These are phyloP conservation scores for Cladobotryum protrusum DNA, from an alignment of 2,329 filamentous ascomycete genomes.

Conservation along the genomic window DNA sequence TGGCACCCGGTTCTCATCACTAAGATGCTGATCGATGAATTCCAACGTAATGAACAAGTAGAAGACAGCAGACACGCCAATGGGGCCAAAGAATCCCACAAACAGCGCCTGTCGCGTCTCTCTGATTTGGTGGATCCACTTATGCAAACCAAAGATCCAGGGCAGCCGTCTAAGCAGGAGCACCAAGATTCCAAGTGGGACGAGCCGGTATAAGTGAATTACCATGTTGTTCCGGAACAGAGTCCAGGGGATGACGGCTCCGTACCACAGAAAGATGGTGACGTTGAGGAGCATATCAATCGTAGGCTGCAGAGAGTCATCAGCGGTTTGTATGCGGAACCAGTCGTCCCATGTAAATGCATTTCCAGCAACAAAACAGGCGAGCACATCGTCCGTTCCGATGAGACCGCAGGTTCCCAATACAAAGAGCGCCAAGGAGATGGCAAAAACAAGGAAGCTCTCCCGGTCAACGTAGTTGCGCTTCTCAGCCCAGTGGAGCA, in stretches of 20 bases:
- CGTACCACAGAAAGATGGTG: constrained; percentile 84
- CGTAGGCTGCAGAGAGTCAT: constrained; percentile 89
- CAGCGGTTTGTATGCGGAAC: constrained; percentile 83
- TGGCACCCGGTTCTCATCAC: constrained; percentile 48
- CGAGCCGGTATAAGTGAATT: constrained; percentile 66
- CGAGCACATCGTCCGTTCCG: constrained; percentile 82
- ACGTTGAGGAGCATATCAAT: constrained; percentile 94
- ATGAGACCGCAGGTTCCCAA: constrained; percentile 81
- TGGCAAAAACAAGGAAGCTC: constrained; percentile 80
- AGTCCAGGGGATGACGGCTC: constrained; percentile 76
- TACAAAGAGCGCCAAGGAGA: constrained; percentile 80
- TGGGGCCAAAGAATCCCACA: constrained; percentile 88
- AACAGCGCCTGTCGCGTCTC: constrained; percentile 70
- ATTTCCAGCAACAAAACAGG: constrained; percentile 89
- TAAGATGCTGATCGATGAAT: constrained; percentile 54
- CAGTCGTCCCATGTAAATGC: constrained; percentile 90
- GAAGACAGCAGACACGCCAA: constrained; percentile 85
- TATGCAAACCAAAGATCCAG: constrained; percentile 67
- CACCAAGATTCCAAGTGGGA: constrained; percentile 68
- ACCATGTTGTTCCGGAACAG: constrained; percentile 60
- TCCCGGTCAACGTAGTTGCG: constrained; percentile 78
- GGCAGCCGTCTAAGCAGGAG: constrained; percentile 73
- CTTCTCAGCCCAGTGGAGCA: constrained; percentile 79
- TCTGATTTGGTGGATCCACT: constrained; percentile 72
- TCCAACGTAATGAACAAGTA: constrained; percentile 79